A percentile compares a stretch with the other conserved stretches of the same genome.
phyloP scores from a whole-genome alignment of 768 basidiomycete species.

The Xerocomus spinulosus region DNA sequence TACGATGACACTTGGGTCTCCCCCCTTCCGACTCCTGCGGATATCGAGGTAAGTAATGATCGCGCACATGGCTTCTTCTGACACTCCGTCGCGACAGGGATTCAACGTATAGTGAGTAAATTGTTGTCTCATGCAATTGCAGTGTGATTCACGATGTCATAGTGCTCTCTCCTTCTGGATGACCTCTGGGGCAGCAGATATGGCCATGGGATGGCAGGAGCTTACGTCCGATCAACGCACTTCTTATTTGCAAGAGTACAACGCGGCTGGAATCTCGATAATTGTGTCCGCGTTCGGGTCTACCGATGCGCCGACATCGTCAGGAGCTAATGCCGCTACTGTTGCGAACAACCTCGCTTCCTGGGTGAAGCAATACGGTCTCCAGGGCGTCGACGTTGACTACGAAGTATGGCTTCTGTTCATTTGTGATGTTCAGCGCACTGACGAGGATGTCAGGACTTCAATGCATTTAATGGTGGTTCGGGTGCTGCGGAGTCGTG shows the following conservation, averaged over 20 bases:
- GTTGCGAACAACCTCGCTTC: conserved; percentile 41
- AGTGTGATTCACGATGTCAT: neutral
- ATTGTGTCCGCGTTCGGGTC: conserved; percentile 54
- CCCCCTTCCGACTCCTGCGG: conserved; percentile 39
- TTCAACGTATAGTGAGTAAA: conserved; percentile 32
- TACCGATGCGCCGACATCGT: conserved; percentile 35
- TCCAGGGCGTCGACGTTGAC: conserved; percentile 53
- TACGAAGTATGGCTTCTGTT: conserved; percentile 34
- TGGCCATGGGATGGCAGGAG: conserved; percentile 41
- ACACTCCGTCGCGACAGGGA: conserved; percentile 17
- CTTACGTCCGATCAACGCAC: conserved; percentile 36
- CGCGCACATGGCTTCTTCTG: neutral
- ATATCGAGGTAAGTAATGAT: conserved; percentile 35
- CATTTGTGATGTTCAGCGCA: neutral
- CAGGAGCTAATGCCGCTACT: conserved; percentile 34
- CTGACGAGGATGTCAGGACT: conserved; percentile 40
- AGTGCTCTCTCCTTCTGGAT: conserved; percentile 42
- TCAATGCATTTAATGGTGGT: conserved; percentile 43
- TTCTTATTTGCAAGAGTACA: conserved; percentile 44
- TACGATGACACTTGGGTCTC: conserved; percentile 40
- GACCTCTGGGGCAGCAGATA: conserved; percentile 37
- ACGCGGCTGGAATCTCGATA: conserved; percentile 51
- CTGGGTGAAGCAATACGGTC: conserved; percentile 41
- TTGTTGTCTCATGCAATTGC: neutral
- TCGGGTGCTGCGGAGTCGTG: conserved; percentile 46